Percentiles rank a stretch among this genome's conserved stretches.
phyloP scores from a whole-genome alignment of 2,329 filamentous ascomycete species.

The Zymoseptoria ardabiliae region DNA sequence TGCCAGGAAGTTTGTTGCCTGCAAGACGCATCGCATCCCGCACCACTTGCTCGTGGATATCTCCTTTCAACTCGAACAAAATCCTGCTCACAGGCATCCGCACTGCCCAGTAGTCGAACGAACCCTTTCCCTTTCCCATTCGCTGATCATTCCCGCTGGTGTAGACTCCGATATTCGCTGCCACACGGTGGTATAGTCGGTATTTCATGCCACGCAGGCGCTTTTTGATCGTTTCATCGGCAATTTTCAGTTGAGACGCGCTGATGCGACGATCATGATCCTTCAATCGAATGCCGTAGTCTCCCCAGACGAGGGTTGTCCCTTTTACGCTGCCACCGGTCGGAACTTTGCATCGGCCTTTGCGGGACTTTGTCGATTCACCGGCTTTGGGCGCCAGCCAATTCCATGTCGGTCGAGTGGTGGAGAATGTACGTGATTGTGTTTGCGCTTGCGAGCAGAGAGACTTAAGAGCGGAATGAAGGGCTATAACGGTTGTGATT shows the following conservation, averaged over 20 bases:
- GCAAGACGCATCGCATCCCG: conserved; percentile 89
- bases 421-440: conserved; percentile 22
- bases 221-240: conserved; percentile 86
- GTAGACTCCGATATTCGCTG: conserved; percentile 91
- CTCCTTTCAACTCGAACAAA: conserved; percentile 84
- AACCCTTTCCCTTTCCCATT: conserved; percentile 99
- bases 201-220: conserved; percentile 87
- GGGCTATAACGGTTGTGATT: conserved; percentile 28
- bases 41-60: conserved; percentile 89
- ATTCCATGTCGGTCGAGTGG: conserved; percentile 38
- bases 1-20: conserved; percentile 84
- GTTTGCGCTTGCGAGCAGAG: conserved; percentile 18
- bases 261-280: conserved; percentile 91
- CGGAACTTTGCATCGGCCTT: conserved; percentile 77
- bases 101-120: conserved; percentile 92
- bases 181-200: conserved; percentile 81
- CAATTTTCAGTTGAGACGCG: conserved; percentile 77
- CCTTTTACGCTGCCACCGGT: conserved; percentile 88
- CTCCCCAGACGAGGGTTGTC: conserved; percentile 92
- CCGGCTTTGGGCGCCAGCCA: conserved; percentile 79
- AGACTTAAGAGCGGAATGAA: conserved; percentile 23
- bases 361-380: conserved; percentile 79
- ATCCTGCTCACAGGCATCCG: conserved; percentile 86
- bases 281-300: conserved; percentile 87
- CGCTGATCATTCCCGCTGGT: conserved; percentile 91